These are phyloP conservation scores for Cucumis cinereus DNA, from an alignment of 306 rosid species.

Conservation along the genomic window DNA sequence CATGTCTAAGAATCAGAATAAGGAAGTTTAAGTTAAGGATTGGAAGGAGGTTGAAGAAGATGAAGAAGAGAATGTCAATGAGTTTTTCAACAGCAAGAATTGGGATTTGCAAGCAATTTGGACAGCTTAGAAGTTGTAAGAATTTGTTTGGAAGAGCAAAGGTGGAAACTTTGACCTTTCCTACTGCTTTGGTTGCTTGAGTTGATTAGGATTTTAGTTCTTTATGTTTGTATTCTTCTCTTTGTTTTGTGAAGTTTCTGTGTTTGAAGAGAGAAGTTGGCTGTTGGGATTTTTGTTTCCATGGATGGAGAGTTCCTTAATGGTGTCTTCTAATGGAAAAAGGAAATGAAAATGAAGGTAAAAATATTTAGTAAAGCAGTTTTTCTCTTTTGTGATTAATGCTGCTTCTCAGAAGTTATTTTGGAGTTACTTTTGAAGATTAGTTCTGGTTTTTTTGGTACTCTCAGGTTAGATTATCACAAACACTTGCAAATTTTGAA, in stretches of 20 bases:
- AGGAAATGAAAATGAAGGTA: neutral
- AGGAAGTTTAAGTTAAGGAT: constrained; percentile 68
- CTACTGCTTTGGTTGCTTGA: constrained; percentile 7
- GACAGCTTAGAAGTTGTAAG: constrained; percentile 45
- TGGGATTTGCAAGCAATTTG: constrained; percentile 32
- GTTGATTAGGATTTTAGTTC: neutral
- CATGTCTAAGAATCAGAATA: constrained; percentile 44
- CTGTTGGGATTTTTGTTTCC: neutral
- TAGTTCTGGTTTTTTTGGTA: neutral
- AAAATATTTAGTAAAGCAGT: neutral
- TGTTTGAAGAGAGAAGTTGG: neutral
- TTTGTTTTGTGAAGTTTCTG: neutral
- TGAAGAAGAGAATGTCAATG: constrained; percentile 40
- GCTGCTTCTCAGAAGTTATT: neutral
- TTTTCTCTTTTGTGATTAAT: neutral
- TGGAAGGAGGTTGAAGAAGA: constrained; percentile 50
- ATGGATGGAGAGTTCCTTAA: neutral
- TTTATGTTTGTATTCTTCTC: neutral
- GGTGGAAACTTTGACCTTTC: constrained; percentile 10
- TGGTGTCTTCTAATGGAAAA: neutral
- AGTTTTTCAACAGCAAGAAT: constrained; percentile 32
- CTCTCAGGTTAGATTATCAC: too few species aligned
- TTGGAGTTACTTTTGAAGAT: neutral
- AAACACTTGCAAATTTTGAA: too few species aligned
- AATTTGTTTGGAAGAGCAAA: constrained; percentile 23